phyloP scores from a whole-genome alignment of 768 basidiomycete genomes.

The Tephrocybe sp. region DNA sequence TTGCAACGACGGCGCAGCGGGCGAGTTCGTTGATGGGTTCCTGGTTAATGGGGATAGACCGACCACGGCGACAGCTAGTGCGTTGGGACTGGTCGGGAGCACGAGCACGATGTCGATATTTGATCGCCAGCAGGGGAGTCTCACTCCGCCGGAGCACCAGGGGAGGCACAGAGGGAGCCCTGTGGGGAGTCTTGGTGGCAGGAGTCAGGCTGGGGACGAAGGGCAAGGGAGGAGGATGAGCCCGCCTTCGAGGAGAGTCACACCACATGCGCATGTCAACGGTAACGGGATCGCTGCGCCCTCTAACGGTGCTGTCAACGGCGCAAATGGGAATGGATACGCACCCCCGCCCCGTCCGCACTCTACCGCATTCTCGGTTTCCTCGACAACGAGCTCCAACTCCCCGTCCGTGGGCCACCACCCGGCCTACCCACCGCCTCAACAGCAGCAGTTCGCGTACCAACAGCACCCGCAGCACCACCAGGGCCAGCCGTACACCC shows the following conservation, averaged over 20 bases:
- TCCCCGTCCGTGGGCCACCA: slow-evolving; percentile 1
- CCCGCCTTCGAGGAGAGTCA: slow-evolving; percentile 10
- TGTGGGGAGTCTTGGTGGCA: slow-evolving; percentile 9
- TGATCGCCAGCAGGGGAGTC: slow-evolving; percentile 36
- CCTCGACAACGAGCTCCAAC: slow-evolving; percentile 21
- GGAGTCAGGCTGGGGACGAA: neutral
- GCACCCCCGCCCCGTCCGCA: slow-evolving; percentile 32
- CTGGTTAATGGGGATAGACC: slow-evolving; percentile 8
- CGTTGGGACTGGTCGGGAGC: slow-evolving; percentile 41
- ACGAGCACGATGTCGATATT: slow-evolving; percentile 51
- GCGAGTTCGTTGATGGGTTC: slow-evolving; percentile 1
- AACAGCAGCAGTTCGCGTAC: slow-evolving; percentile 13
- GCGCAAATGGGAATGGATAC: neutral
- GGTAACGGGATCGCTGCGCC: neutral
- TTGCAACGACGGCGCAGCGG: slow-evolving; percentile 67
- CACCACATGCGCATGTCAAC: slow-evolving; percentile 7
- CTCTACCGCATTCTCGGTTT: slow-evolving; percentile 34
- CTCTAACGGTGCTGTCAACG: neutral
- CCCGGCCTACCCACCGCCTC: slow-evolving; percentile 11
- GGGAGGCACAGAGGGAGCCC: slow-evolving; percentile 21
- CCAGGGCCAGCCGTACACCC: slow-evolving; percentile 9
- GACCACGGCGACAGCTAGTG: slow-evolving; percentile 32
- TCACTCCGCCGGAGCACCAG: slow-evolving; percentile 27
- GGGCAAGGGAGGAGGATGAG: neutral
- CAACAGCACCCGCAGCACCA: slow-evolving; percentile 25